Evolutionary conservation across 805 yeast genomes (phyloP), one percentile per base, ranked within the genome.

Genomic region (Peterozyma xylosa): DNA sequence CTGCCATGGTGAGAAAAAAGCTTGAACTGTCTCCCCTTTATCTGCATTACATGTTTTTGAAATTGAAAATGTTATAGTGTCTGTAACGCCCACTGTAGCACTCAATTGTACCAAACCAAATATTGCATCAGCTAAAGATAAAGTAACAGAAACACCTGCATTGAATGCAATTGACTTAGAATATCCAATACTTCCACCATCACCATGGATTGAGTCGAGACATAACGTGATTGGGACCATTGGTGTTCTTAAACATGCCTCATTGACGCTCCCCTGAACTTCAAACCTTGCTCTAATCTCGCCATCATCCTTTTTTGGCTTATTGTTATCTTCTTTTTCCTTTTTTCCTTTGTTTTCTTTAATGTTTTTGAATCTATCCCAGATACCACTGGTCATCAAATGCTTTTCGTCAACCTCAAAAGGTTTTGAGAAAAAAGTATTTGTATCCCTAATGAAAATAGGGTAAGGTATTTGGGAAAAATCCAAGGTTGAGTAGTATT

Each of bases 1-100:
- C 11, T 13, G 21, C 43, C 44, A 45, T 11, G 47, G 47, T 2
- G 42, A 30, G n/a, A 45, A 33, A 35, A 34, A 45, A 38, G 41
- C 41, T 14, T 41, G 47, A n/a, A 45, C 47, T 27, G 39, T 38
- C 34, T 45, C 47, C 7, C 44, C 44, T 9, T 40, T 41, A 30
- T 41, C 38, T 2, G 44, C 44, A 4, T 40, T 36, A 33, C 47
- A 45, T 9, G 42, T 13, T 13, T 37, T 39, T 4, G 38, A 10
- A 18, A 45, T 33, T 14, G 36, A 33, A 10, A 44, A 15, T 5
- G 37, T 21, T 6, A 39, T n/a, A 9, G 47, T 39, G 5, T 11
- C 5, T 6, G 41, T 35, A 14, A 40, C 30, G 16, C 32, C 11
- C 10, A 10, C 21, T 11, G 43, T 15, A 2, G 39, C 29, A 7